Evolutionary conservation across 305 asterid genomes (phyloP), one percentile per base, ranked within the genome.

Genomic region (Plantago coronopus): DNA sequence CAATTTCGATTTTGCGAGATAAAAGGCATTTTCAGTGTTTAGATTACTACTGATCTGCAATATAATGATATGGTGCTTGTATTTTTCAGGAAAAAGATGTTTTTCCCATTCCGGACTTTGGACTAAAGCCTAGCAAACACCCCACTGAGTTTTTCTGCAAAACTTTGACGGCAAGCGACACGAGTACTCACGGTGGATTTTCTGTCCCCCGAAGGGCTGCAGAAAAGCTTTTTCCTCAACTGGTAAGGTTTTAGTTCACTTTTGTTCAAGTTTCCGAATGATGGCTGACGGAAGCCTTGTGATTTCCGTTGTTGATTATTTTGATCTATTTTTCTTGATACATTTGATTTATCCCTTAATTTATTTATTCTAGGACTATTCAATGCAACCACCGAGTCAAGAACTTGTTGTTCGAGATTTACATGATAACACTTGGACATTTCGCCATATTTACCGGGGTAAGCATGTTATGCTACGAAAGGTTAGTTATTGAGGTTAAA

Each of bases 151-250:
- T 90, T 77, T 90, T 90, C 77, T 90, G 97, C 84, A 87, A 90
- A 73, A 90, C 95, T 7, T 71, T 90, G 75, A 87, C 97, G 3
- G 94, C 95, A 21, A 90, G 97, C 61, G 97, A 90, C 74, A 90
- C 97, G 14, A 90, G 97, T 79, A 90, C 95, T 14, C 97, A 90
- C 18, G 97, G 97, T 22, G 97, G 97, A 37, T 90, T 90, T 72
- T 90, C 97, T 4, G 97, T 90, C 62, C 97, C 97, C 38, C 79
- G 96, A 20, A 79, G 96, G 68, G 95, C 97, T 67, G 97, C 97
- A 6, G 97, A 90, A 65, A 90, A 90, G 68, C 95, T 90, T 62
- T 90, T 90, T 14, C 97, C 96, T 3, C 91, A 80, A 62, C 67
- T 90, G 89, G 97, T 90, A 68, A 51, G 80, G 22, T 54, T 69